Evolutionary conservation across 305 asterid genomes (phyloP).

Genomic region (Solanum aculeatissimum): DNA sequence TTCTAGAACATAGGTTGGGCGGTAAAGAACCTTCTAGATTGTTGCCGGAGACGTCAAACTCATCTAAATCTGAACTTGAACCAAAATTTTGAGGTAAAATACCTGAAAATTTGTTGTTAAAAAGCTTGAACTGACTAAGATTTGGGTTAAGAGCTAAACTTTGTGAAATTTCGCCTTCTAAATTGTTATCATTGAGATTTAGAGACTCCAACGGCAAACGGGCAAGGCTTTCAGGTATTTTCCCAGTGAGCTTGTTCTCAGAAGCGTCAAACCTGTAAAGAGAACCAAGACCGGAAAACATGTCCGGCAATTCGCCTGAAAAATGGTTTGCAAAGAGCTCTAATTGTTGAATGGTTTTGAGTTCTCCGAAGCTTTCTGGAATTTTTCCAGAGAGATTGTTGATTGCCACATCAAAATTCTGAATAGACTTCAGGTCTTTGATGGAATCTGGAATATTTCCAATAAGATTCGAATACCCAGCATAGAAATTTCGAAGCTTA

Average conservation of each 20-base stretch:
- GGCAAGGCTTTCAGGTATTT: slow-evolving; percentile 50
- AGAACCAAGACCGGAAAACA: slow-evolving; percentile 40
- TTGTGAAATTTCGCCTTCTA: slow-evolving; percentile 58
- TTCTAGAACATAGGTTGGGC: slow-evolving; percentile 37
- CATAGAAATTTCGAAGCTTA: slow-evolving; percentile 37
- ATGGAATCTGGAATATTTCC: slow-evolving; percentile 70
- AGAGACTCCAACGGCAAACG: slow-evolving; percentile 33
- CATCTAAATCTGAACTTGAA: slow-evolving; percentile 39
- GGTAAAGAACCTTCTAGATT: slow-evolving; percentile 61
- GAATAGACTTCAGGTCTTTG: slow-evolving; percentile 35
- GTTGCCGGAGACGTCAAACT: slow-evolving; percentile 60
- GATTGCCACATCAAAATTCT: slow-evolving; percentile 36
- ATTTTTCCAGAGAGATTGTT: slow-evolving; percentile 50
- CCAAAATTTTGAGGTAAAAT: slow-evolving; percentile 49
- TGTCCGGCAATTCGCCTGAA: slow-evolving; percentile 69
- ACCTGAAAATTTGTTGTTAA: slow-evolving; percentile 59
- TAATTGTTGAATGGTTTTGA: slow-evolving; percentile 32
- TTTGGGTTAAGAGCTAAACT: slow-evolving; percentile 27
- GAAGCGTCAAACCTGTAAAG: slow-evolving; percentile 60
- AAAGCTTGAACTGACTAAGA: slow-evolving; percentile 34
- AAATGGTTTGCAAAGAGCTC: slow-evolving; percentile 43
- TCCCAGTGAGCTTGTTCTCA: slow-evolving; percentile 48
- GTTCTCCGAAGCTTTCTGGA: slow-evolving; percentile 50
- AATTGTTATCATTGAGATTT: slow-evolving; percentile 47
- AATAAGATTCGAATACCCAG: slow-evolving; percentile 21